These are phyloP conservation scores for Umbelopsis sp. DNA, from an alignment of 371 early-diverging fungal genomes.

Conservation along the genomic window DNA sequence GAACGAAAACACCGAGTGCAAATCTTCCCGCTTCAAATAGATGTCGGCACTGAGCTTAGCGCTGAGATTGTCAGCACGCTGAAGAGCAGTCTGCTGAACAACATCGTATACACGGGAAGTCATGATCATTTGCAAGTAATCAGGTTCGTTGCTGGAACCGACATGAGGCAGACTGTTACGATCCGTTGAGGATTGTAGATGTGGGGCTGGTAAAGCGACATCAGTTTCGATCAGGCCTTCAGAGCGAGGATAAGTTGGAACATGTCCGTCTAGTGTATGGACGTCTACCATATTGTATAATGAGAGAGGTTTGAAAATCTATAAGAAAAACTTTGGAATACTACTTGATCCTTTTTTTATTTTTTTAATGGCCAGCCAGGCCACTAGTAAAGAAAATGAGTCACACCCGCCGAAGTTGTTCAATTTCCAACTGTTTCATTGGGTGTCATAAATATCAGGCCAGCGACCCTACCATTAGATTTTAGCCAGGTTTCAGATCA, in stretches of 20 bases:
- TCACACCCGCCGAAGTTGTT: neutral
- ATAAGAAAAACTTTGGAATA: too few relatives aligned
- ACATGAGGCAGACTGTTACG: constrained; percentile 1
- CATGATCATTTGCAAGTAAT: constrained; percentile 90
- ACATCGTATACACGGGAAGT: constrained; percentile 92
- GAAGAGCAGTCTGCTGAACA: constrained; percentile 89
- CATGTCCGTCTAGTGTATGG: neutral
- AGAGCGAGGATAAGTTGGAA: constrained; percentile 20
- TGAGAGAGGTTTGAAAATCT: neutral
- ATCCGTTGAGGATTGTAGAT: constrained; percentile 24
- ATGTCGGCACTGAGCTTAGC: constrained; percentile 69
- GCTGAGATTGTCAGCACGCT: constrained; percentile 81
- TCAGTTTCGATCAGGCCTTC: constrained; percentile 34
- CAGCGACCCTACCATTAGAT: too few relatives aligned
- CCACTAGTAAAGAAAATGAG: neutral
- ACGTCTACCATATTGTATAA: constrained; percentile 2
- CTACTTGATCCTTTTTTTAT: too few relatives aligned
- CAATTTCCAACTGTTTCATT: neutral
- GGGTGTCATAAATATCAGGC: too few relatives aligned
- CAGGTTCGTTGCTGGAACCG: constrained; percentile 44
- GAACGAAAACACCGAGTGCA: constrained; percentile 97
- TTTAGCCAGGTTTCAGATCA: too few relatives aligned
- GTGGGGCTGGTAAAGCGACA: constrained; percentile 29
- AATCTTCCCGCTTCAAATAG: constrained; percentile 92
- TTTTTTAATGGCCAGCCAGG: too few relatives aligned